phyloP scores from a whole-genome alignment of 129 eudicot genomes.

The Apium graveolens region DNA sequence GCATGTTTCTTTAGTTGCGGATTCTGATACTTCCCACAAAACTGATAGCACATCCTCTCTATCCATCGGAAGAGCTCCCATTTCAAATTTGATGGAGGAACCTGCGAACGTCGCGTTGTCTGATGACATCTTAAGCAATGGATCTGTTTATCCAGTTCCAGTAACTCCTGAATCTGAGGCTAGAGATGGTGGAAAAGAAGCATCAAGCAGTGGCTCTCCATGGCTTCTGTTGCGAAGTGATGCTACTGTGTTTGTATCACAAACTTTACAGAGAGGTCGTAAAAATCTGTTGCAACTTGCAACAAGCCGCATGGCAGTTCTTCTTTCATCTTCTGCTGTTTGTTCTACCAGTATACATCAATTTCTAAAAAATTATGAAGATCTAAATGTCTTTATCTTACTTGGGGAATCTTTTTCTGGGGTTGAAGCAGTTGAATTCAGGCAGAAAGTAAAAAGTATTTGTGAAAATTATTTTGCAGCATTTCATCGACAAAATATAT shows the following conservation, averaged over 20 bases:
- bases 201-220: conserved; percentile 90
- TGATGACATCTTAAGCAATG: conserved; percentile 28
- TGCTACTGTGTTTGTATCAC: conserved; percentile 69
- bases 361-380: conserved; percentile 77
- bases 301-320: conserved; percentile 79
- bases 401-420: conserved; percentile 97
- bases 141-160: conserved; percentile 18
- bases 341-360: conserved; percentile 86
- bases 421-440: conserved; percentile 72
- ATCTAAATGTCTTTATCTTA: conserved; percentile 64
- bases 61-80: conserved; percentile 23
- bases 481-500: conserved; percentile 85
- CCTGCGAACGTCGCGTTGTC: conserved; percentile 20
- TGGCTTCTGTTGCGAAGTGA: conserved; percentile 86
- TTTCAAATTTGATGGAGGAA: conserved; percentile 27
- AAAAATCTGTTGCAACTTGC: conserved; percentile 89
- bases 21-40: conserved; percentile 21
- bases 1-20: conserved; percentile 20
- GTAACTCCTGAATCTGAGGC: conserved; percentile 36
- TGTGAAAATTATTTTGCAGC: conserved; percentile 67
- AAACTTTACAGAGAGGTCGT: conserved; percentile 74
- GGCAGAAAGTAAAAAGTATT: conserved; percentile 63
- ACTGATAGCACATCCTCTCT: conserved; percentile 29
- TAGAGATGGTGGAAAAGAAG: conserved; percentile 61
- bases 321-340: conserved; percentile 87